Percentiles rank a stretch among this genome's conserved stretches.
These are phyloP conservation scores for Hyparrhenia diplandra DNA, from an alignment of 176 grass and related monocot species.

Conservation along the genomic window DNA sequence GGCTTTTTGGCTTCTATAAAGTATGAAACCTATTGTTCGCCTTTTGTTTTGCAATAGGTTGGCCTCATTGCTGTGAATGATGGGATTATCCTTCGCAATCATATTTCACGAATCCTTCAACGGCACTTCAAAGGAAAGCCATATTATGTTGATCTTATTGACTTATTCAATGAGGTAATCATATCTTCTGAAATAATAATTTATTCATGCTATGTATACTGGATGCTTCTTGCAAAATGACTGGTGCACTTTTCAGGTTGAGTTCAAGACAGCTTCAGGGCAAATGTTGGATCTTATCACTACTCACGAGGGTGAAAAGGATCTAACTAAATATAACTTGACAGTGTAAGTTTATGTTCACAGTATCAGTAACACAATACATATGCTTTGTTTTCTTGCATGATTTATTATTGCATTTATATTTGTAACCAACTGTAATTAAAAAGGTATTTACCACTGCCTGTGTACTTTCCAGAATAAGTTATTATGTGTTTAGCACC, in stretches of 20 bases:
- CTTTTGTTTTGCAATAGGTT: constrained; percentile 63
- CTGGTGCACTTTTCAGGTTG: constrained; percentile 53
- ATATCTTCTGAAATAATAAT: constrained; percentile 10
- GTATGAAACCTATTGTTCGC: constrained; percentile 7
- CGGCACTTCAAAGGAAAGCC: constrained; percentile 78
- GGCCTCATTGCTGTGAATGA: constrained; percentile 98
- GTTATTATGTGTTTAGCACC: constrained; percentile 6
- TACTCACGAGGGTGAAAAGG: constrained; percentile 93
- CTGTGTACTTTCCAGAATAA: neutral
- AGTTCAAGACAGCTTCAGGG: constrained; percentile 98
- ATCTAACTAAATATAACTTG: constrained; percentile 81
- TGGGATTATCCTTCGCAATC: constrained; percentile 92
- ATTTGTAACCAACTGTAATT: no score
- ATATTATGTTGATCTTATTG: constrained; percentile 93
- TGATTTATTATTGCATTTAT: neutral
- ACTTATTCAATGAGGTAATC: constrained; percentile 94
- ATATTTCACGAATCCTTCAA: constrained; percentile 89
- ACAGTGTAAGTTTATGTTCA: constrained; percentile 55
- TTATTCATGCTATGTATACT: neutral
- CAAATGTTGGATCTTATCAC: constrained; percentile 97
- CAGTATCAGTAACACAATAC: neutral
- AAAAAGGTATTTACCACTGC: no score
- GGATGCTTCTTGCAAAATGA: constrained; percentile 11
- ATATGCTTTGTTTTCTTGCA: neutral
- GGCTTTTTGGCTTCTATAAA: neutral